Conservation (phyloP, 2,329 filamentous ascomycete species). For the Paecilomyces sp. region DNA sequence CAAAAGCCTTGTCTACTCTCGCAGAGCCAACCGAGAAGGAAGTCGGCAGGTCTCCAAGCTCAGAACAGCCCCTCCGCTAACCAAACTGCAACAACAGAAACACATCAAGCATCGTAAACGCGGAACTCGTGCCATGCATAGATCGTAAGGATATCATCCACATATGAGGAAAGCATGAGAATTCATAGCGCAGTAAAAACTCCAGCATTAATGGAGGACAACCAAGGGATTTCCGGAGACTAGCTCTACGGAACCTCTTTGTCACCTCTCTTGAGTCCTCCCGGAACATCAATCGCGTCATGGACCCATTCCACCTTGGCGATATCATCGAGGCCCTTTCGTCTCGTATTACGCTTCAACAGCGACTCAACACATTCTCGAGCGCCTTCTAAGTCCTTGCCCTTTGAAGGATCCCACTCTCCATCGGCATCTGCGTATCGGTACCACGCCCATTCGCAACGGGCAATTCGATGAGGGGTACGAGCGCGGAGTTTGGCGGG, state of each 20-base stretch:
- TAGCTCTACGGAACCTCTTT: slow-evolving; percentile 42
- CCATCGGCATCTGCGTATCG: slow-evolving; percentile 76
- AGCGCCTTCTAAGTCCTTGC: slow-evolving; percentile 63
- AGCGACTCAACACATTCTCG: slow-evolving; percentile 76
- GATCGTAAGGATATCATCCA: slow-evolving; percentile 6
- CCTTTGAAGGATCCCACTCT: slow-evolving; percentile 69
- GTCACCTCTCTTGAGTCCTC: slow-evolving; percentile 46
- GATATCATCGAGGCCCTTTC: slow-evolving; percentile 70
- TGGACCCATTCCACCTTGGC: slow-evolving; percentile 68
- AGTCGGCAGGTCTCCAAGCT: not conserved
- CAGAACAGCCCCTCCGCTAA: not conserved
- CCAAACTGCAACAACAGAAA: not conserved
- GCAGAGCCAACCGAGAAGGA: not conserved
- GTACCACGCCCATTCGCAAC: slow-evolving; percentile 93
- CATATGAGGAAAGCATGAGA: slow-evolving; percentile 3
- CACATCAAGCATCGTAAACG: slow-evolving; percentile 5
- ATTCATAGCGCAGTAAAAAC: slow-evolving; percentile 1
- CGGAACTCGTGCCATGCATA: not conserved
- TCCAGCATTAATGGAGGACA: not conserved
- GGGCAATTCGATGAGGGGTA: slow-evolving; percentile 87
- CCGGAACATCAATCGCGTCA: slow-evolving; percentile 62
- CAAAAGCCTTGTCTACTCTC: not conserved
- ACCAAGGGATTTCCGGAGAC: slow-evolving; percentile 10
- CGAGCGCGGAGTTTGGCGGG: slow-evolving; percentile 68
- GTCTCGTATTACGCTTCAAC: slow-evolving; percentile 70